Conservation (phyloP, 1,284 basidiomycete species). For the Papiliotrema flavescens region DNA sequence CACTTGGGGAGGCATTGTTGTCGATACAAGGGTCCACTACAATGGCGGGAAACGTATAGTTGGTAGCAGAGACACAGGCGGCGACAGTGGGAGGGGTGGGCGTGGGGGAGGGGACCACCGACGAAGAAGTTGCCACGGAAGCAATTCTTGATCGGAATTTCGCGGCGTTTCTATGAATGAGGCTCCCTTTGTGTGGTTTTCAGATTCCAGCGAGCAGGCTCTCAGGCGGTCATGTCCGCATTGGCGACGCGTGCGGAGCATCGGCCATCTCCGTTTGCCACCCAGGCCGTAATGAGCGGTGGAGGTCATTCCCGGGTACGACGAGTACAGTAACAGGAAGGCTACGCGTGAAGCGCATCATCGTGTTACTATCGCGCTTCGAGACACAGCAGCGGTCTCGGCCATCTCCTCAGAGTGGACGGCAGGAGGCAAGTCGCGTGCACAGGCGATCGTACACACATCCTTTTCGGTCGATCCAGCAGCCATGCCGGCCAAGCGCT, state of each 20-base stretch:
- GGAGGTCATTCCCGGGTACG: too few species aligned
- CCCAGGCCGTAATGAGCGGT: too few species aligned
- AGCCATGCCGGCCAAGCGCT: slow-evolving; percentile 11
- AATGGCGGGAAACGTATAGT: background rate
- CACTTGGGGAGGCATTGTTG: slow-evolving; percentile 33
- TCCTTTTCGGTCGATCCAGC: too few species aligned
- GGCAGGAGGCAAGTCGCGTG: background rate
- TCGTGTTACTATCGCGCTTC: too few species aligned
- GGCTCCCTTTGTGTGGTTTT: background rate
- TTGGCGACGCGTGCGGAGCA: too few species aligned
- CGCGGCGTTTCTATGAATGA: slow-evolving; percentile 23
- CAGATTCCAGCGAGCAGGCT: too few species aligned
- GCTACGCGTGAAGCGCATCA: too few species aligned
- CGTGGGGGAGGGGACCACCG: background rate
- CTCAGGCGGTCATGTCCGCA: too few species aligned
- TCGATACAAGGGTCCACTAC: background rate
- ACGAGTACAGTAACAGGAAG: too few species aligned
- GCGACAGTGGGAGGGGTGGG: background rate
- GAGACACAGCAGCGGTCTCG: background rate
- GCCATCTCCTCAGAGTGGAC: background rate
- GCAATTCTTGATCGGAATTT: background rate
- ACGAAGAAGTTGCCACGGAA: background rate
- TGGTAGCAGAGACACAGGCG: background rate
- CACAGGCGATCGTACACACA: too few species aligned
- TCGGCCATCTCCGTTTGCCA: too few species aligned